Percentiles rank a stretch among this genome's conserved stretches.
Evolutionary conservation across 352 stramenopile species (phyloP).

Genomic region (Elongisporangium anandrum): DNA sequence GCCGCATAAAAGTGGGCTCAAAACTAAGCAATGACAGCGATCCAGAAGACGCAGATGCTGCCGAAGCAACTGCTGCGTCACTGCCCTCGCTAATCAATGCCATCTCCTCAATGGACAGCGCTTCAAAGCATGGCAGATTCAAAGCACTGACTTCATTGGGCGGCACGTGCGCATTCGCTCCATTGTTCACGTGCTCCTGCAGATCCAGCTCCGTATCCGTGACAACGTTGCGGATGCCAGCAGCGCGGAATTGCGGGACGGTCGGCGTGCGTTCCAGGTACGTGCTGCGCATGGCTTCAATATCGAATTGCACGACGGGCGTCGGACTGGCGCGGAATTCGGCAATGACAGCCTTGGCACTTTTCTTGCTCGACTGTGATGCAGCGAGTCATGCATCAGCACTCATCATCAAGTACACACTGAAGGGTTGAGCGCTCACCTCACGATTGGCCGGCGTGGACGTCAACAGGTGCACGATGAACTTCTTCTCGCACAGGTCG

Average conservation of each 20-base stretch:
- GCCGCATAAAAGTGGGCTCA: constrained; percentile 86
- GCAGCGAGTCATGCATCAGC: not conserved
- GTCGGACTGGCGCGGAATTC: constrained; percentile 56
- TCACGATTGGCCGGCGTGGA: constrained; percentile 39
- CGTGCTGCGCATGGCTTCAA: constrained; percentile 52
- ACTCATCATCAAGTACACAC: too few species aligned
- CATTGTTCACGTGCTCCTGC: constrained; percentile 81
- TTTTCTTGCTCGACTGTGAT: constrained; percentile 56
- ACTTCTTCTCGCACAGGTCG: constrained; percentile 77
- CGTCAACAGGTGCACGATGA: constrained; percentile 64
- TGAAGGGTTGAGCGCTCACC: constrained; percentile 28
- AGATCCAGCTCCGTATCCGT: constrained; percentile 78
- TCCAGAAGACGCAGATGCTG: constrained; percentile 14
- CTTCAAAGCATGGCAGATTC: constrained; percentile 66
- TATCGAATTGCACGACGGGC: constrained; percentile 47
- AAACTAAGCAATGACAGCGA: constrained; percentile 84
- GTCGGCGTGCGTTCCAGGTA: constrained; percentile 76
- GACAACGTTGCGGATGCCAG: constrained; percentile 76
- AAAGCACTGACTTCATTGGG: constrained; percentile 69
- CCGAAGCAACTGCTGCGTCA: constrained; percentile 15
- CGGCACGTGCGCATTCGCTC: constrained; percentile 56
- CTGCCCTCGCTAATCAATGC: constrained; percentile 34
- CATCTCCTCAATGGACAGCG: constrained; percentile 73
- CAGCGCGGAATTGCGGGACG: constrained; percentile 72
- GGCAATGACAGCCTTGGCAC: constrained; percentile 60